Evolutionary conservation across 805 yeast species (phyloP).

Genomic region (Scheffersomyces stipitis): DNA sequence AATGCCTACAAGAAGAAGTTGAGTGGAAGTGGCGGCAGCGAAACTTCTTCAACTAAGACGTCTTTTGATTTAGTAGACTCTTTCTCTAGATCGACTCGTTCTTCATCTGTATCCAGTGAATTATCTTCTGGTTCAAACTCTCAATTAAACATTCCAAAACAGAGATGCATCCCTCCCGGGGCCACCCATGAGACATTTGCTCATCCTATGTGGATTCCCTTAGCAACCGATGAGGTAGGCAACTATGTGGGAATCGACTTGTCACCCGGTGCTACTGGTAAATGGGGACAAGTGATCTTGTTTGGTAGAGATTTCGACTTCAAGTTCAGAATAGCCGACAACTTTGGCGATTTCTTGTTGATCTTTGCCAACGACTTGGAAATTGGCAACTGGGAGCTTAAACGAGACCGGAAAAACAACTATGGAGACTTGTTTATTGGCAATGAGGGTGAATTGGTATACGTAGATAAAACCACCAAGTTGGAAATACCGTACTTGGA

Average conservation of each 20-base stretch:
- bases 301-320: constrained; percentile 95
- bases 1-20: constrained; percentile 12
- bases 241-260: constrained; percentile 90
- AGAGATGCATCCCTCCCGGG: constrained; percentile 74
- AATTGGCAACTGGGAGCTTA: constrained; percentile 73
- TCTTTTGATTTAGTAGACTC: constrained; percentile 9
- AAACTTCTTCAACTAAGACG: constrained; percentile 4
- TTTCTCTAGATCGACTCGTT: constrained; percentile 19
- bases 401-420: constrained; percentile 42
- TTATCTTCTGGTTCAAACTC: constrained; percentile 9
- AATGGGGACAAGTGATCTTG: constrained; percentile 86
- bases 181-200: constrained; percentile 75
- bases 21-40: constrained; percentile 7
- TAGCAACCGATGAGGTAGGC: constrained; percentile 85
- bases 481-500: constrained; percentile 40
- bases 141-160: constrained; percentile 39
- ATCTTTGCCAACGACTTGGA: constrained; percentile 86
- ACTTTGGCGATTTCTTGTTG: constrained; percentile 86
- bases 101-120: constrained; percentile 16
- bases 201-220: constrained; percentile 90
- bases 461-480: constrained; percentile 58
- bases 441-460: constrained; percentile 74
- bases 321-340: constrained; percentile 80
- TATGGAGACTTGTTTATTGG: constrained; percentile 52
- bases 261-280: constrained; percentile 55